Percentiles rank a stretch among this genome's conserved stretches.
These are phyloP conservation scores for Gaultheria prostrata DNA, from an alignment of 148 eudicot species.

Conservation along the genomic window DNA sequence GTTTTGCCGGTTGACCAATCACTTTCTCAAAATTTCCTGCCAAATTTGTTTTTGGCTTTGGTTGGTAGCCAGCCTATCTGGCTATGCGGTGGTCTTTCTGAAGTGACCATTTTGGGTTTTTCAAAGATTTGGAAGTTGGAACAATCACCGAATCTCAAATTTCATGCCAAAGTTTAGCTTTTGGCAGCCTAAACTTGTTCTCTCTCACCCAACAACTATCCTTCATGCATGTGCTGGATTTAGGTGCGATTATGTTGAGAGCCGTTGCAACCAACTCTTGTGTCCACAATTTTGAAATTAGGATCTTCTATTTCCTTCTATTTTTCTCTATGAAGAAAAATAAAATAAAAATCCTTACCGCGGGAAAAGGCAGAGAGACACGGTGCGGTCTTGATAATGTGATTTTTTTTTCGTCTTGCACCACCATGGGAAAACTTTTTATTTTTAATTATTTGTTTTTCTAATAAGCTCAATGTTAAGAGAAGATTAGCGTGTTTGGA, in stretches of 20 bases:
- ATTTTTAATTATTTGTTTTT: too few relatives aligned
- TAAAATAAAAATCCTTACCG: not conserved
- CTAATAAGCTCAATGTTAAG: not conserved
- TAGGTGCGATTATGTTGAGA: slow-evolving; percentile 6
- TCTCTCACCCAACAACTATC: not conserved
- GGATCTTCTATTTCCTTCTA: not conserved
- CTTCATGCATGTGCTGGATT: not conserved
- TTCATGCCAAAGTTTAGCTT: not conserved
- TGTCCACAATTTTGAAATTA: not conserved
- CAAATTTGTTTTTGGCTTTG: too few relatives aligned
- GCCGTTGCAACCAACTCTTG: not conserved
- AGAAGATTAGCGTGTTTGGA: not conserved
- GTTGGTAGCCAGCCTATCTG: too few relatives aligned
- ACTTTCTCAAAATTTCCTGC: too few relatives aligned
- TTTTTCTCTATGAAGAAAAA: not conserved
- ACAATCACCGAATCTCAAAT: too few relatives aligned
- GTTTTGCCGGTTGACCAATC: too few relatives aligned
- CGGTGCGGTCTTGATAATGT: not conserved
- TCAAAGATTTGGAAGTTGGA: too few relatives aligned
- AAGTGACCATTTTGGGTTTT: too few relatives aligned
- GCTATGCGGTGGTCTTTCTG: too few relatives aligned
- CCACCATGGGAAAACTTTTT: not conserved
- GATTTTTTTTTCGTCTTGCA: not conserved
- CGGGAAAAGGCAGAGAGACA: not conserved
- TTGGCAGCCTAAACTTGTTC: not conserved